Conservation (phyloP, 1,139 yeast genomes). For the Pichia sp. region DNA sequence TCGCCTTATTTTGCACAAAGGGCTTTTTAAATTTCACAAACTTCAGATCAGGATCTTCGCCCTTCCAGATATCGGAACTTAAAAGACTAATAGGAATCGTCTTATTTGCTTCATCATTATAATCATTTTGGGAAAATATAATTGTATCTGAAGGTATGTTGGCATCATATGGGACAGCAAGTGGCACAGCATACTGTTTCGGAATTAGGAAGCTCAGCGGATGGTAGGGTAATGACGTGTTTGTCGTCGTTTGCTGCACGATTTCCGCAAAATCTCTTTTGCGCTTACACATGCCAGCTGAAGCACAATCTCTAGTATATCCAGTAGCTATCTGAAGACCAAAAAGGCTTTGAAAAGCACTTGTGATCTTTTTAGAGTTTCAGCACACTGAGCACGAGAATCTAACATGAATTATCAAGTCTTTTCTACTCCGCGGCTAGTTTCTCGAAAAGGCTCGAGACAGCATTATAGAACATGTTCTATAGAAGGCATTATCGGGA, state of each 20-base stretch:
- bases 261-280: neutral
- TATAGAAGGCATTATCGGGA: too few species aligned
- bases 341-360: too few species aligned
- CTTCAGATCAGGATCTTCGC: slow-evolving; percentile 21
- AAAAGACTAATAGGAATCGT: neutral
- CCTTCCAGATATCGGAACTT: slow-evolving; percentile 14
- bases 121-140: slow-evolving; percentile 14
- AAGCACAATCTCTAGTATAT: neutral
- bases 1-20: neutral
- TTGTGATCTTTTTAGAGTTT: neutral
- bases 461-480: too few species aligned
- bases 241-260: neutral
- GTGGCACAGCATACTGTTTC: slow-evolving; percentile 30
- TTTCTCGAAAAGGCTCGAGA: neutral
- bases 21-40: slow-evolving; percentile 29
- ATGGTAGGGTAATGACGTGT: slow-evolving; percentile 19
- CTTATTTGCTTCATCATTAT: slow-evolving; percentile 9
- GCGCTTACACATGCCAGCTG: slow-evolving; percentile 4
- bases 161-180: slow-evolving; percentile 26
- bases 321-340: too few species aligned
- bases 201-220: slow-evolving; percentile 37
- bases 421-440: neutral
- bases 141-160: slow-evolving; percentile 16
- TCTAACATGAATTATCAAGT: neutral
- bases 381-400: neutral